Base-by-base conservation (phyloP, 2,329 filamentous ascomycete species). In the Fusarium multiceps region DNA sequence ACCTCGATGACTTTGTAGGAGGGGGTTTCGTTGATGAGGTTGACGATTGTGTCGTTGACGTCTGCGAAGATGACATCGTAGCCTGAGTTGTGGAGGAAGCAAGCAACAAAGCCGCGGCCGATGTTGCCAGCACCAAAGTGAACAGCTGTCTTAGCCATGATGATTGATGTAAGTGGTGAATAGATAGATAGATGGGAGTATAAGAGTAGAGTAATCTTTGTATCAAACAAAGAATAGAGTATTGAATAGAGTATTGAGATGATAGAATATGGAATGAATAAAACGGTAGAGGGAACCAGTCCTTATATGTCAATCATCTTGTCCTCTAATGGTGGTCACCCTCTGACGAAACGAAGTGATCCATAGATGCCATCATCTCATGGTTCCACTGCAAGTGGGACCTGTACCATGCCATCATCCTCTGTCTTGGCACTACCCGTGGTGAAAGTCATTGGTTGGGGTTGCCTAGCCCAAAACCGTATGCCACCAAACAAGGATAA, bases 1-100 rank as follows among this genome's bases (percentile, higher is more conserved):
- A 98, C 93, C 83, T 98, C 94, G 64, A 95, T 97, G 79, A 99
- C 95, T 70, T 91, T 90, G 87, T 98, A 99, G 16, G 89, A 92
- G 59, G 89, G 86, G 50, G 88, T 87, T 21, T 86, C 82, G 79
- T 98, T 93, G 73, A 99, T 88, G 55, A 87, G 82, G 75, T 95
- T 86, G 79, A 98, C 96, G 68, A 98, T 85, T 66, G 83, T 83
- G 79, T 95, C 93, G 83, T 94, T 90, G 72, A 99, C 94, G 85
- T 99, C 96, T 75, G 97, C 91, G 78, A 99, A 98, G 84, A 98
- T 87, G 76, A 99, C 95, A 78, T 98, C 93, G 80, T 94, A 99
- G 79, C 93, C 94, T 14, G 94, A 96, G 81, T 97, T 92, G 86
- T 97, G 93, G 42, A 98, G 89, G 84, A 98, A 96, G 82, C 93